Conservation (phyloP, 306 rosid species). For the Chamaecrista fasciculata region DNA sequence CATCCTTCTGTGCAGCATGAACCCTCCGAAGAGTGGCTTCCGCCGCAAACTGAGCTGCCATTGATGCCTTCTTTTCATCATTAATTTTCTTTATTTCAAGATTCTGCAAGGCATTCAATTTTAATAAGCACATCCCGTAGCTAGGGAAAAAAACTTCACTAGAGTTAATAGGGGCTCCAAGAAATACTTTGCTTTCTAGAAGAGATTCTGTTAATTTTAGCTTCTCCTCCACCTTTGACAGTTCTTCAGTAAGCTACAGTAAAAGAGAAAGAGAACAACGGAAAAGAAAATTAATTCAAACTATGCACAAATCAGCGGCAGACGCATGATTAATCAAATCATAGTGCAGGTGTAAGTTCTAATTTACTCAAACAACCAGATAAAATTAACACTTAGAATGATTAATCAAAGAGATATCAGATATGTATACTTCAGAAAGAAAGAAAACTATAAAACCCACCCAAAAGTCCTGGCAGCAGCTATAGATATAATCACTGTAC, state of each 20-base stretch:
- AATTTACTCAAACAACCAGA: background rate
- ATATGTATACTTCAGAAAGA: background rate
- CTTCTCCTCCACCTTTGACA: constrained; percentile 85
- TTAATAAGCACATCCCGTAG: constrained; percentile 23
- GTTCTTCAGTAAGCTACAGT: constrained; percentile 85
- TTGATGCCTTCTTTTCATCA: constrained; percentile 98
- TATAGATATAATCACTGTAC: constrained; percentile 14
- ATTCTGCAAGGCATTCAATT: constrained; percentile 63
- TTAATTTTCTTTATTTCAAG: constrained; percentile 98
- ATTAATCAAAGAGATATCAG: background rate
- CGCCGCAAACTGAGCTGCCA: constrained; percentile 99
- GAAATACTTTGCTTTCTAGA: constrained; percentile 86
- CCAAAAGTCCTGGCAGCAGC: background rate
- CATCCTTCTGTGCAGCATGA: constrained; percentile 99
- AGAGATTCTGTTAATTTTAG: constrained; percentile 91
- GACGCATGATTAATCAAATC: constrained; percentile 16
- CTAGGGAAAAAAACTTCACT: constrained; percentile 16
- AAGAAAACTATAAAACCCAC: constrained; percentile 17
- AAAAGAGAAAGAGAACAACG: constrained; percentile 19
- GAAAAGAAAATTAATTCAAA: constrained; percentile 28
- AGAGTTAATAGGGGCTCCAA: constrained; percentile 28
- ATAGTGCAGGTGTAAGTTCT: constrained; percentile 3
- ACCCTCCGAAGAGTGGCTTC: constrained; percentile 99
- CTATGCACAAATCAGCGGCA: constrained; percentile 3
- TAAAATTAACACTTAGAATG: constrained; percentile 6